These are phyloP conservation scores for Saccharomycopsis schoenii DNA, from an alignment of 805 yeast species.

Conservation along the genomic window DNA sequence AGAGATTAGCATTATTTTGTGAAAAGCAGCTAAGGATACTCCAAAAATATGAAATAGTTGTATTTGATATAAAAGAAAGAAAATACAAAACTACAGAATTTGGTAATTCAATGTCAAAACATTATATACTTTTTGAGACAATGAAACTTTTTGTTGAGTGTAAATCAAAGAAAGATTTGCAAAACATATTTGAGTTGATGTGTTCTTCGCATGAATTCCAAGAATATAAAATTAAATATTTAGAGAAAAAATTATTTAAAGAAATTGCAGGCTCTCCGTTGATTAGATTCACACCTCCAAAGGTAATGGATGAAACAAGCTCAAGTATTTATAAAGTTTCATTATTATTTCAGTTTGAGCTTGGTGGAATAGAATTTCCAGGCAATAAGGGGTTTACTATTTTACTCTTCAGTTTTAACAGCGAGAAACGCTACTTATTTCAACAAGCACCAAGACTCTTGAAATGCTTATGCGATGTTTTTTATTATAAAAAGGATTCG, in stretches of 20 bases:
- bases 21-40: constrained; percentile 28
- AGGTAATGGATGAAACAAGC: constrained; percentile 24
- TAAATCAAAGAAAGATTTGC: constrained; percentile 13
- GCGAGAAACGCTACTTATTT: constrained; percentile 36
- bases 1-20: constrained; percentile 28
- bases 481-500: constrained; percentile 32
- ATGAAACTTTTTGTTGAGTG: constrained; percentile 28
- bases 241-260: constrained; percentile 36
- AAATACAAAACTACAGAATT: constrained; percentile 28
- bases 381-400: constrained; percentile 31
- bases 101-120: constrained; percentile 41
- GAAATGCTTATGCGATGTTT: constrained; percentile 36
- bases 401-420: constrained; percentile 30
- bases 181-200: constrained; percentile 24
- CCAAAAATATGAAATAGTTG: constrained; percentile 25
- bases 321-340: constrained; percentile 30
- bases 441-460: constrained; percentile 34
- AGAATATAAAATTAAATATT: constrained; percentile 31
- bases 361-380: constrained; percentile 42
- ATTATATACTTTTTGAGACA: constrained; percentile 37
- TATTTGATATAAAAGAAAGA: constrained; percentile 6
- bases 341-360: constrained; percentile 37
- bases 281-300: constrained; percentile 28
- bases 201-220: constrained; percentile 33
- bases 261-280: constrained; percentile 34